Evolutionary conservation across 106 monocot species (phyloP).

Genomic region (Phalaenopsis aphrodite): DNA sequence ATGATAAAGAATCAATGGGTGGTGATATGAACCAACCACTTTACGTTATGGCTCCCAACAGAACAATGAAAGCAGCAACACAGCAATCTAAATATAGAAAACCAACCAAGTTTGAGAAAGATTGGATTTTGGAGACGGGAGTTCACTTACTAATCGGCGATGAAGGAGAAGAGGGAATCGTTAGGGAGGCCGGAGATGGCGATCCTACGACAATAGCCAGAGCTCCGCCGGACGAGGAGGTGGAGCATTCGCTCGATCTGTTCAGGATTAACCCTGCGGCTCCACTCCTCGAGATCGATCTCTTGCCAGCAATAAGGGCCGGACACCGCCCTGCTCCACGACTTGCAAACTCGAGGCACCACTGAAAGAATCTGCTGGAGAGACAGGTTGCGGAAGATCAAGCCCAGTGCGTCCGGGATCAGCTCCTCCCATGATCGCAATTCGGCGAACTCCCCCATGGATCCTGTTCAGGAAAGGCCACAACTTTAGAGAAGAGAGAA

Average conservation of each 20-base stretch:
- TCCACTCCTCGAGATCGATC: slow-evolving; percentile 55
- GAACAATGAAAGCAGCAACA: background rate
- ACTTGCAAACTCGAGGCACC: slow-evolving; percentile 67
- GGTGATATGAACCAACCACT: no score
- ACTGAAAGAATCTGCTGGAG: slow-evolving; percentile 77
- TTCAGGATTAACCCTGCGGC: slow-evolving; percentile 29
- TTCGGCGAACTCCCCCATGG: background rate
- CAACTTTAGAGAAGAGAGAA: background rate
- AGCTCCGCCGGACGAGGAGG: slow-evolving; percentile 37
- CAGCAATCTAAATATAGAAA: background rate
- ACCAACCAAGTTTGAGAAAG: background rate
- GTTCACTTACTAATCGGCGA: slow-evolving; percentile 54
- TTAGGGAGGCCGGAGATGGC: slow-evolving; percentile 35
- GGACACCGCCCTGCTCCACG: slow-evolving; percentile 41
- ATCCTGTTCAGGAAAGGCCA: background rate
- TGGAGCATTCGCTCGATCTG: slow-evolving; percentile 38
- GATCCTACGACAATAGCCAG: slow-evolving; percentile 33
- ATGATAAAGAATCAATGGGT: background rate
- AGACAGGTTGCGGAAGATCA: slow-evolving; percentile 74
- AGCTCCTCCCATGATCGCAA: slow-evolving; percentile 59
- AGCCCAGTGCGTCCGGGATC: slow-evolving; percentile 76
- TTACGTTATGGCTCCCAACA: background rate
- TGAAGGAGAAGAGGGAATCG: slow-evolving; percentile 37
- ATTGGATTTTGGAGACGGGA: background rate
- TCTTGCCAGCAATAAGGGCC: slow-evolving; percentile 71